These are phyloP conservation scores for Scedosporium dehoogii DNA, from an alignment of 2,329 filamentous ascomycete species.

Conservation along the genomic window DNA sequence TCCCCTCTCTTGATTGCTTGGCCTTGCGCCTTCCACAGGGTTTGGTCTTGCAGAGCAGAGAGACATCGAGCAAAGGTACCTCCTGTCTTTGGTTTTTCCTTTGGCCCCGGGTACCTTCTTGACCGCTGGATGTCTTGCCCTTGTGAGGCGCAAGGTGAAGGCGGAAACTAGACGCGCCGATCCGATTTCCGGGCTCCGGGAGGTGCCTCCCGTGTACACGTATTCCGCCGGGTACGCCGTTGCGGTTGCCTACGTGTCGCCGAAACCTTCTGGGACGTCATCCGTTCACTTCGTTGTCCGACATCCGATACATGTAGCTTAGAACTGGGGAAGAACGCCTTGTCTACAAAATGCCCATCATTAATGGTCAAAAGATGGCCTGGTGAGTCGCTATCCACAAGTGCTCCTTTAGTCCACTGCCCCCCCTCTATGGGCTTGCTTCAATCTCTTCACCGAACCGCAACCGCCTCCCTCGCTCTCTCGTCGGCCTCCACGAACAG, in stretches of 20 bases:
- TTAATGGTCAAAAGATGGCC: conserved; percentile 63
- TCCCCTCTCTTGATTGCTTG: neutral
- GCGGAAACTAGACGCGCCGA: neutral
- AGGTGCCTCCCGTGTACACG: neutral
- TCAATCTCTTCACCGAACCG: conserved; percentile 5
- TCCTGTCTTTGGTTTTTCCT: neutral
- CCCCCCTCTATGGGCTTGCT: neutral
- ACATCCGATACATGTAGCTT: neutral
- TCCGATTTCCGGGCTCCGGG: neutral
- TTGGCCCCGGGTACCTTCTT: neutral
- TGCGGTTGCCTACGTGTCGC: neutral
- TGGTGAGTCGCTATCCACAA: conserved; percentile 45
- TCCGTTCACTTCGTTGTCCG: neutral
- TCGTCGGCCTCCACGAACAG: neutral
- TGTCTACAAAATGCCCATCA: conserved; percentile 46
- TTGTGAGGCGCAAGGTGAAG: neutral
- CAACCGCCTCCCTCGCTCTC: conserved; percentile 6
- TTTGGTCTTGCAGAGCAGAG: neutral
- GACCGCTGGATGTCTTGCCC: neutral
- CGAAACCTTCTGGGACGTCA: neutral
- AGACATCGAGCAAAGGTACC: neutral
- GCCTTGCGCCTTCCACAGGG: neutral
- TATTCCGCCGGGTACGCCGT: neutral
- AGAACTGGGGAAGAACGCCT: neutral
- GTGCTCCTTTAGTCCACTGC: neutral